phyloP scores from a whole-genome alignment of 306 rosid species.

The Fragaria ananassa region DNA sequence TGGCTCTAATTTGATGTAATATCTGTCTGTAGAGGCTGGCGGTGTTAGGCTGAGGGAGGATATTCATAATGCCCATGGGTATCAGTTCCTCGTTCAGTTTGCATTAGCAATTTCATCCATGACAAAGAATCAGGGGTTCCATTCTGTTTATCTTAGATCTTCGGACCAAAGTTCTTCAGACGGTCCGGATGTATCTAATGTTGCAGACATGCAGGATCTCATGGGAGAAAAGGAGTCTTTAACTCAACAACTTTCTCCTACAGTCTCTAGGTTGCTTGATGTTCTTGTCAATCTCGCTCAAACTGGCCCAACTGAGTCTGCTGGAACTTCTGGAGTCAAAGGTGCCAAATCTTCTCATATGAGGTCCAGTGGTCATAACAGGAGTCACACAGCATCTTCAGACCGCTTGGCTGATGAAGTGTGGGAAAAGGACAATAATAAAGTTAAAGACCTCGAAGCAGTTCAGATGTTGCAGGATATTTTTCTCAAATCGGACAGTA shows the following conservation, averaged over 20 bases:
- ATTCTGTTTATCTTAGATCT: conserved; percentile 40
- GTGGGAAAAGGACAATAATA: conserved; percentile 85
- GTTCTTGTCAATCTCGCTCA: conserved; percentile 93
- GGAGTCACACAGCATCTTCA: conserved; percentile 66
- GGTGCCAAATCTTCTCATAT: conserved; percentile 62
- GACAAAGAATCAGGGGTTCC: conserved; percentile 60
- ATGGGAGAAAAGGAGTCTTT: conserved; percentile 49
- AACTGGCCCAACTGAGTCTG: conserved; percentile 74
- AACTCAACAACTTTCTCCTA: conserved; percentile 58
- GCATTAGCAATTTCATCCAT: conserved; percentile 70
- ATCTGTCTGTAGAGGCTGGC: conserved; percentile 73
- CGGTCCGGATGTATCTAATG: conserved; percentile 36
- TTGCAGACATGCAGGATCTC: conserved; percentile 33
- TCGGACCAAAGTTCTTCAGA: conserved; percentile 45
- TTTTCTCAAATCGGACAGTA: conserved; percentile 78
- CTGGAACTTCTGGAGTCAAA: conserved; percentile 50
- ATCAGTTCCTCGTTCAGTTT: conserved; percentile 96
- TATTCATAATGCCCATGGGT: conserved; percentile 97
- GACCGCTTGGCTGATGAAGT: conserved; percentile 72
- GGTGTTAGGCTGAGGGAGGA: conserved; percentile 89
- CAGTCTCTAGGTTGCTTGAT: conserved; percentile 88
- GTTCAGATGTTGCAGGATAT: conserved; percentile 98
- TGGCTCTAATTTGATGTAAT: conserved; percentile 37
- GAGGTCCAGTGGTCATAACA: conserved; percentile 61
- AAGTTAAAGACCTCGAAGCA: conserved; percentile 98